Base-by-base conservation (phyloP, 495 filamentous ascomycete genomes). In the Recurvomyces mirabilis region DNA sequence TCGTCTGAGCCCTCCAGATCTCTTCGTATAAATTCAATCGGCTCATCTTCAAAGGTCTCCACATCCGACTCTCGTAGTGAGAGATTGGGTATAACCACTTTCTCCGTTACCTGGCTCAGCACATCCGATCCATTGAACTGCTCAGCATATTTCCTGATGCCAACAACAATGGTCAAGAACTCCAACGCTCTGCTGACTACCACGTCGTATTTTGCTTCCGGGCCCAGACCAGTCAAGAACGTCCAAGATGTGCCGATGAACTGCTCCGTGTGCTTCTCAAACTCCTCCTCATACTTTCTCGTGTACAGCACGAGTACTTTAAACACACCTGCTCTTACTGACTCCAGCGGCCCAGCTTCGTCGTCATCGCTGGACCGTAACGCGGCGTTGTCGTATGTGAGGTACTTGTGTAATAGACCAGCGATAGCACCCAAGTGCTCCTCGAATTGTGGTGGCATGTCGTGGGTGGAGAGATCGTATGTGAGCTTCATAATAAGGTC, bases 1-100 rank as follows among this genome's bases (percentile, higher is more conserved):
- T 80, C 87, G 58, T 96, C 93, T 1, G 88, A 94, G 17, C 93
- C 93, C 62, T 99, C 93, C 13, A 99, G 72, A 60, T 99, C 89
- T 48, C 87, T 78, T 40, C 93, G 73, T 56, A 96, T 96, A 63
- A 93, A 99, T 60, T 99, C 93, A 59, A 99, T 95, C 2, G 93
- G 93, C 60, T 99, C 93, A 55, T 99, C 93, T 59, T 96, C 93
- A 52, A 96, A 94, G 26, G 93, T 70, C 59, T 99, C 93, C 47
- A 93, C 77, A 46, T 99, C 93, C 2, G 87, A 85, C 49, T 93
- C 87, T 31, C 93, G 76, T 18, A 99, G 70, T 11, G 77, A 78
- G 40, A 96, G 77, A 51, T 95, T 99, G 25, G 93, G 93, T 41
- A 99, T 64, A 34, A 99, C 79, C 20, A 95, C 93, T 65, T 93